Percentiles rank a stretch among this genome's conserved stretches.
Conservation (phyloP, 192 early-diverging fungal genomes). For the Backusella liffmaniae region DNA sequence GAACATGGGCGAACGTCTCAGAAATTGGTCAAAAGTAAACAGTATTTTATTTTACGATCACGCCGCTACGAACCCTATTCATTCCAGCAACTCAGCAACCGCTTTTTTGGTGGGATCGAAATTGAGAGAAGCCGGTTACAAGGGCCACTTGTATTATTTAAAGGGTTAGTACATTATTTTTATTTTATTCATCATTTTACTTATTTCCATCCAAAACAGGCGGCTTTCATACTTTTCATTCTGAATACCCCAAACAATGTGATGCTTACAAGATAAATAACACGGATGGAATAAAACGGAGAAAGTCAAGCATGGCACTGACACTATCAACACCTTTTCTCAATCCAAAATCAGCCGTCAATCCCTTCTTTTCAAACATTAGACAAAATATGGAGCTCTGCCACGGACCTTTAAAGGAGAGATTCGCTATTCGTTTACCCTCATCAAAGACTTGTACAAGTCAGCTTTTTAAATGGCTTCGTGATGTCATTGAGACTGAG, state of each 20-base stretch:
- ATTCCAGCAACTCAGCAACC: background rate
- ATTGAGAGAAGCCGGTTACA: slow-evolving; percentile 47
- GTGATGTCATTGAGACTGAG: background rate
- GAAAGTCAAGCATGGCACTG: background rate
- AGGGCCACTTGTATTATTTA: slow-evolving; percentile 39
- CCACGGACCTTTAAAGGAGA: slow-evolving; percentile 44
- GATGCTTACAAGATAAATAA: background rate
- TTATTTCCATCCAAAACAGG: slow-evolving; percentile 26
- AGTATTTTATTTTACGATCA: slow-evolving; percentile 69
- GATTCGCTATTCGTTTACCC: slow-evolving; percentile 44
- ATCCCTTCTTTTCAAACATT: slow-evolving; percentile 54
- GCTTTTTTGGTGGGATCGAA: slow-evolving; percentile 41
- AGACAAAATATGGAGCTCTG: slow-evolving; percentile 48
- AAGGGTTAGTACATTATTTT: slow-evolving; percentile 24
- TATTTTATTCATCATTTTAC: background rate
- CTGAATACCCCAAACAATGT: slow-evolving; percentile 28
- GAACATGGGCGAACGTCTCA: slow-evolving; percentile 27
- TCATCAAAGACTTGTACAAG: background rate
- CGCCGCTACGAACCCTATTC: slow-evolving; percentile 38
- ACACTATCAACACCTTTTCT: slow-evolving; percentile 30
- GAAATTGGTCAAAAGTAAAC: slow-evolving; percentile 48
- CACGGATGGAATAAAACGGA: background rate
- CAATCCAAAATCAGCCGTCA: slow-evolving; percentile 32
- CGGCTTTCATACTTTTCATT: slow-evolving; percentile 38
- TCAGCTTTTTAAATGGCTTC: slow-evolving; percentile 10